Conservation (phyloP, 164 flowering plant species). For the Piper betle region DNA sequence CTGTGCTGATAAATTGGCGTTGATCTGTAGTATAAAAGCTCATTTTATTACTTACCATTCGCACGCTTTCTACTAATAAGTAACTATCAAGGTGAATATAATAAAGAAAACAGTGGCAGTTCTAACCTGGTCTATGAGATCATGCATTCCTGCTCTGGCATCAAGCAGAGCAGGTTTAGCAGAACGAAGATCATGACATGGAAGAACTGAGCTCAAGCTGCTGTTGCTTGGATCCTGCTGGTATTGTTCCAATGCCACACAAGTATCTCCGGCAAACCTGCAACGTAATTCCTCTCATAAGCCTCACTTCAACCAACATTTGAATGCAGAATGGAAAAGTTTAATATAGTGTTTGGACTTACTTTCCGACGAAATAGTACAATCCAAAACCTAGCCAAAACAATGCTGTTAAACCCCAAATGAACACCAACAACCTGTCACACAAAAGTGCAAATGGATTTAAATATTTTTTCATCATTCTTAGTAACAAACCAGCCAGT, state of each 20-base stretch:
- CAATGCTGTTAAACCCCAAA: constrained; percentile 54
- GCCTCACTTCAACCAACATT: not conserved
- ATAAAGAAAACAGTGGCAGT: not conserved
- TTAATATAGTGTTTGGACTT: constrained; percentile 1
- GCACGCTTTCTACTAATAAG: not conserved
- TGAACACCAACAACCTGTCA: constrained; percentile 46
- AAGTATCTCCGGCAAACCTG: constrained; percentile 72
- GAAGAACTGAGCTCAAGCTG: constrained; percentile 70
- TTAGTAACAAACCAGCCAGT: no score
- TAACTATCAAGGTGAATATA: no score
- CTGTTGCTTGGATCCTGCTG: constrained; percentile 61
- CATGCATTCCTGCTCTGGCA: constrained; percentile 44
- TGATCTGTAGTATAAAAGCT: constrained; percentile 4
- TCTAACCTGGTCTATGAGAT: constrained; percentile 54
- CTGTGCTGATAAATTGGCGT: constrained; percentile 36
- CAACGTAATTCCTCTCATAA: not conserved
- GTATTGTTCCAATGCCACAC: constrained; percentile 62
- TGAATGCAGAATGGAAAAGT: not conserved
- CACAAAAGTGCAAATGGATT: not conserved
- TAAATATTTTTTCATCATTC: no score
- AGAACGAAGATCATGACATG: constrained; percentile 57
- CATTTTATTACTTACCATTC: not conserved
- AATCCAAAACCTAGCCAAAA: constrained; percentile 71
- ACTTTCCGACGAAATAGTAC: constrained; percentile 64
- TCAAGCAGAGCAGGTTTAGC: constrained; percentile 40